A percentile compares a stretch with the other conserved stretches of the same genome.
These are phyloP conservation scores for Medicago lupulina DNA, from an alignment of 306 rosid genomes.

Conservation along the genomic window DNA sequence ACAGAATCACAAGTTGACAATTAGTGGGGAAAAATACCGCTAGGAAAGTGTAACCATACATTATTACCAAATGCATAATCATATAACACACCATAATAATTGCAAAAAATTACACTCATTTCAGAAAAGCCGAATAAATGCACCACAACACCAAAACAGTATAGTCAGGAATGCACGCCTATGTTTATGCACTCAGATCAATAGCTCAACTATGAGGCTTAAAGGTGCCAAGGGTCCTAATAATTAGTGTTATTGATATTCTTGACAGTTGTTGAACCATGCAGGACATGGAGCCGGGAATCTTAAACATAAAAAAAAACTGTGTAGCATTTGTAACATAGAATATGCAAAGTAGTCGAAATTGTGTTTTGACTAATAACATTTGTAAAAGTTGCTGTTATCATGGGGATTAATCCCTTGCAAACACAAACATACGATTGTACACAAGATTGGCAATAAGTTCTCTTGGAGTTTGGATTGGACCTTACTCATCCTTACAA, in stretches of 20 bases:
- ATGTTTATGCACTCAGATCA: neutral
- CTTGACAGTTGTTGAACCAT: constrained; percentile 41
- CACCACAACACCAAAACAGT: constrained; percentile 17
- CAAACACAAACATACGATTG: neutral
- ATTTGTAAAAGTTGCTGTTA: neutral
- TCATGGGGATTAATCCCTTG: neutral
- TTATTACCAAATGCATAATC: constrained; percentile 12
- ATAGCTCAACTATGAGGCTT: neutral
- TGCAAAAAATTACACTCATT: neutral
- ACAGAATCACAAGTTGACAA: constrained; percentile 3
- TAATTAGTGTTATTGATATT: constrained; percentile 24
- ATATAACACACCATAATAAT: neutral
- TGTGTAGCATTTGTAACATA: constrained; percentile 9
- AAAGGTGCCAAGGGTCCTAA: constrained; percentile 15
- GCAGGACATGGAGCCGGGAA: constrained; percentile 49
- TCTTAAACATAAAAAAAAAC: constrained; percentile 7
- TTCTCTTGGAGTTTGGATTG: neutral
- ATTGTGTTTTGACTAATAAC: neutral
- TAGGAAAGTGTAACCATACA: constrained; percentile 12
- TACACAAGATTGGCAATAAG: neutral
- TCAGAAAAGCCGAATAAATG: constrained; percentile 10
- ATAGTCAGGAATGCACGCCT: constrained; percentile 12
- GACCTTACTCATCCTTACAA: neutral
- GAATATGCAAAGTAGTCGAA: neutral
- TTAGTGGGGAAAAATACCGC: neutral